phyloP scores from a whole-genome alignment of 176 grass and related monocot genomes.

The Bolboschoenus planiculmis region DNA sequence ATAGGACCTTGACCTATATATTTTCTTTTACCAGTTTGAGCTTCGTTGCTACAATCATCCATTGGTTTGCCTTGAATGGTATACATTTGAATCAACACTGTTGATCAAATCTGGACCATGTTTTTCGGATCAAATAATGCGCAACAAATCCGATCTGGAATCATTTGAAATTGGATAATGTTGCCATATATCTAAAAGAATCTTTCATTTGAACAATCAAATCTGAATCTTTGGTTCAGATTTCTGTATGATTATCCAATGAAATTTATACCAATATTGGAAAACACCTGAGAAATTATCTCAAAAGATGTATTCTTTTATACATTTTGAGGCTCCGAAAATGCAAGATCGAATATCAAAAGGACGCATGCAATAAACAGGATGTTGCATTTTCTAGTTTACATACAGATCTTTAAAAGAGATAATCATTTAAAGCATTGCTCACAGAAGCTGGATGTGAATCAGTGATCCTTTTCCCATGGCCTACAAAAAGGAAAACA shows the following conservation, averaged over 20 bases:
- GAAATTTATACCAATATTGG: neutral
- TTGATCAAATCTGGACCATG: too few species aligned
- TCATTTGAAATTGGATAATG: too few species aligned
- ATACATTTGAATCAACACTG: too few species aligned
- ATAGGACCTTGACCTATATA: too few species aligned
- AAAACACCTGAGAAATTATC: neutral
- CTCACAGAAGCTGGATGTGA: neutral
- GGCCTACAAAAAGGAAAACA: slow-evolving; percentile 5
- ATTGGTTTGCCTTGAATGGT: too few species aligned
- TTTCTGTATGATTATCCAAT: neutral
- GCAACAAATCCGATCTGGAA: too few species aligned
- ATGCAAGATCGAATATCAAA: neutral
- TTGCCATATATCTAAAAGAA: neutral
- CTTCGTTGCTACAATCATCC: too few species aligned
- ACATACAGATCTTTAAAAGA: slow-evolving; percentile 20
- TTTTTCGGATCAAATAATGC: too few species aligned
- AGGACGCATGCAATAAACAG: neutral
- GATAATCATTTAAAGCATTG: neutral
- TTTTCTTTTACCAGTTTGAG: too few species aligned
- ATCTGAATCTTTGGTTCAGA: neutral
- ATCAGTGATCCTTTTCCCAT: neutral
- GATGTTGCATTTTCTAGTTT: slow-evolving; percentile 13
- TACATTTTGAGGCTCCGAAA: neutral
- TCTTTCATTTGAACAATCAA: neutral
- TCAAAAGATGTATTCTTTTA: neutral